These are phyloP conservation scores for Monotropa hypopitys DNA, from an alignment of 179 eudicot species.

Conservation along the genomic window DNA sequence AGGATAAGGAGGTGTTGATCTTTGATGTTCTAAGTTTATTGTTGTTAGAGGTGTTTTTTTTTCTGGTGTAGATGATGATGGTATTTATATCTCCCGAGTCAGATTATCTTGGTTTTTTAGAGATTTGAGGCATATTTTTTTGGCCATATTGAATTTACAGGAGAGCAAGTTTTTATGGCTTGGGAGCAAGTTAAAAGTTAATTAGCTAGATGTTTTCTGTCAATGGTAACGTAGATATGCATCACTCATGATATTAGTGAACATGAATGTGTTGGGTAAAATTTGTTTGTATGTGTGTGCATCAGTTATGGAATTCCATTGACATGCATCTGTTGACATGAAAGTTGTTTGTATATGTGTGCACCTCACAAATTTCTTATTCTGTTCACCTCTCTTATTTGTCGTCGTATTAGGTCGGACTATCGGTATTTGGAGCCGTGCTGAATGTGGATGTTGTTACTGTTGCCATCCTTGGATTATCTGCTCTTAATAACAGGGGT, in stretches of 20 bases:
- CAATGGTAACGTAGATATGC: too few species aligned
- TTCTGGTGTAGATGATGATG: not conserved
- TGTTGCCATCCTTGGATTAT: conserved; percentile 86
- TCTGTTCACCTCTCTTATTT: too few species aligned
- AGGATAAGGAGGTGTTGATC: conserved; percentile 51
- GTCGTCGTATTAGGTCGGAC: conserved; percentile 56
- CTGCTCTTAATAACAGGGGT: conserved; percentile 80
- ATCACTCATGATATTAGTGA: too few species aligned
- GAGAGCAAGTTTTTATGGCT: too few species aligned
- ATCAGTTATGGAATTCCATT: too few species aligned
- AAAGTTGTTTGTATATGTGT: too few species aligned
- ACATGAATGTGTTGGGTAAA: not conserved
- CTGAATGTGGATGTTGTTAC: conserved; percentile 85
- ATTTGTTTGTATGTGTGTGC: not conserved
- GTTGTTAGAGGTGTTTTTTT: not conserved
- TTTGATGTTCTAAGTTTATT: not conserved
- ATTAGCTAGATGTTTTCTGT: too few species aligned
- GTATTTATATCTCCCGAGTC: not conserved
- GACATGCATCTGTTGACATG: too few species aligned
- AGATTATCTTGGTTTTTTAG: not conserved
- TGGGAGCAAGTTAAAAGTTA: too few species aligned
- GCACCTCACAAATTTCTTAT: not conserved
- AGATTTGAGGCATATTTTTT: not conserved
- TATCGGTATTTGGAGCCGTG: conserved; percentile 78
- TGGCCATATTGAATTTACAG: not conserved